Evolutionary conservation across 139 green algal species (phyloP), one percentile per base, ranked within the genome.

Genomic region (Parachlorella kessleri): DNA sequence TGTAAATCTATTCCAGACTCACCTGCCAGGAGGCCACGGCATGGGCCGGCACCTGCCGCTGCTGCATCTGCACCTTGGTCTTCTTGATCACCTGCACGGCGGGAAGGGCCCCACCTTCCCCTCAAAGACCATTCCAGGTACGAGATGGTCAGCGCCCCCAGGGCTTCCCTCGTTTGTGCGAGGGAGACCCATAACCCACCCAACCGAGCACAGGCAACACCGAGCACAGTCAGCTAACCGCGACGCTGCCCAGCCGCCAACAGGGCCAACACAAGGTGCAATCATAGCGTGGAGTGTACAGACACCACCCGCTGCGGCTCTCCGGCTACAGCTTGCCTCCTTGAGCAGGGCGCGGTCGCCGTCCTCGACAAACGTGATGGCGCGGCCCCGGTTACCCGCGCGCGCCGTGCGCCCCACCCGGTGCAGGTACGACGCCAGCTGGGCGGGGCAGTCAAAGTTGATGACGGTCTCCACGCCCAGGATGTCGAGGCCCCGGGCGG

Each of bases 401-500:
- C 97, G 88, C 1, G 97, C 97, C 1, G 97, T 99, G 59, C 97
- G 92, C 24, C 96, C 94, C 70, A 96, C 90, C 37, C 89, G 75
- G 77, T 36, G 18, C 63, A 65, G 76, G 86, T 98, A 98, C 0
- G 88, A 55, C 64, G 81, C 53, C 84, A 98, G 87, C 65, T 71
- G 84, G 41, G 42, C 30, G 9, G 91, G 90, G 28, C 75, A 70
- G 78, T 94, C 88, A 66, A 87, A 92, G 78, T 92, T 95, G 79
- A 95, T 73, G 2, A 96, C 82, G 5, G 91, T 88, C 79, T 98
- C 74, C 38, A 99, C 94, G 3, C 94, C 94, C 42, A 91, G 72
- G 71, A 99, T 99, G 86, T 99, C 97, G 64, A 99, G 89, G 0
- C 97, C 97, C 38, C 97, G 85, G 0, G 94, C 93, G 23, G 93